Percentiles rank a stretch among this genome's conserved stretches.
Conservation (phyloP, 345 rosid species). For the Salix exigua region DNA sequence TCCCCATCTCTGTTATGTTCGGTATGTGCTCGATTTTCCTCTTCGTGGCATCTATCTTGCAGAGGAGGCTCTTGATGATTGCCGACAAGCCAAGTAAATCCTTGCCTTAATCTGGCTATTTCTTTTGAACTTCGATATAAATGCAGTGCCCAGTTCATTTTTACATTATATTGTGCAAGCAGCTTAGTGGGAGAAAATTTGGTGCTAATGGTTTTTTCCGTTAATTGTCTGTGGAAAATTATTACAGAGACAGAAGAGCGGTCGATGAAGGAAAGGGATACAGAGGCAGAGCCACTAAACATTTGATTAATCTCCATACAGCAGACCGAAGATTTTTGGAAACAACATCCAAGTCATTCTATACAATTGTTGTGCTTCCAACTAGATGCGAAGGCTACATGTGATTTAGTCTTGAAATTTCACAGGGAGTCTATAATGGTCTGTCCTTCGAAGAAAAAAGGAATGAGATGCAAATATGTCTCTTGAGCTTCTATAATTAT, state of each 20-base stretch:
- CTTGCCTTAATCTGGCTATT: neutral
- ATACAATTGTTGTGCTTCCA: neutral
- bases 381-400: neutral
- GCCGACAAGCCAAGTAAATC: slow-evolving; percentile 74
- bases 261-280: slow-evolving; percentile 50
- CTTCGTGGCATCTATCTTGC: slow-evolving; percentile 78
- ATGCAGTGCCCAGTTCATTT: neutral
- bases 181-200: neutral
- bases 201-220: neutral
- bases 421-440: neutral
- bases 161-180: neutral
- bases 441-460: neutral
- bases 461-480: neutral
- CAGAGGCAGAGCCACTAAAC: slow-evolving; percentile 78
- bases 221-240: neutral
- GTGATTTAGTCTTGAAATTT: neutral
- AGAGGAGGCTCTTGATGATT: slow-evolving; percentile 78
- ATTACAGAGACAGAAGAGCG: slow-evolving; percentile 60
- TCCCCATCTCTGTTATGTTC: slow-evolving; percentile 94
- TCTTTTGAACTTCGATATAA: neutral
- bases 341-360: neutral
- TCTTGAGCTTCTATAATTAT: neutral
- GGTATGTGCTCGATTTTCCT: slow-evolving; percentile 99
- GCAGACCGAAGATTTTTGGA: neutral
- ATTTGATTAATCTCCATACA: slow-evolving; percentile 28